Base-by-base conservation (phyloP, 768 basidiomycete species). In the Cantharellus anzutake region DNA sequence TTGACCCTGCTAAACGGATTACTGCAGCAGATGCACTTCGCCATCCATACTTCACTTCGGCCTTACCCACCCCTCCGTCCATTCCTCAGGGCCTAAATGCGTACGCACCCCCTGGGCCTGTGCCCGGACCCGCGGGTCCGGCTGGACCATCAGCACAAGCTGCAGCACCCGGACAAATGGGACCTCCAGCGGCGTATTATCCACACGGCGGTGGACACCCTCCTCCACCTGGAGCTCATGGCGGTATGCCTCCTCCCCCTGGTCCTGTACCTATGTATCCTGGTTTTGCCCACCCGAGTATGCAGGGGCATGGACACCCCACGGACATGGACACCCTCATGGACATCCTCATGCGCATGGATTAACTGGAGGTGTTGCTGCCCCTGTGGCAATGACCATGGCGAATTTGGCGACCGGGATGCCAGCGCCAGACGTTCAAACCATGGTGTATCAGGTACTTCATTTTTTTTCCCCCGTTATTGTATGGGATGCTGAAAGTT, bases 1-100 rank as follows among this genome's bases (percentile, higher is more conserved):
- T 98, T 67, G 96, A 98, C 67, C 96, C 96, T 2, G 77, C 83
- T 38, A 85, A 90, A 66, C 84, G 96, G 59, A 81, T 93, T 52
- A 86, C 90, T 7, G 94, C 94, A 35, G 82, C 83, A 5, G 87
- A 97, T 51, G 92, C 94, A 0, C 79, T 98, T 60, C 80, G 78
- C 4, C 96, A 99, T 66, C 87, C 90, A 0, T 97, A 97, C 71
- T 96, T 97, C 71, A 80, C 82, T 16, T 50, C 60, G n/a, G 78
- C 75, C 42, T 72, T 78, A 3, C 65, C 74, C 2, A 74, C 77
- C 40, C 78, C 80, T 50, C 74, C 81, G 41, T 82, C 83, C 77
- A 74, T 80, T 3, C 83, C 84, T 2, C 82, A 83, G 38, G 68
- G 76, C 34, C 85, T 81, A 68, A 82, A 80, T 66, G 85, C 78